Evolutionary conservation across 495 filamentous ascomycete species (phyloP).

Genomic region (Pyrenopolyporus hunteri): DNA sequence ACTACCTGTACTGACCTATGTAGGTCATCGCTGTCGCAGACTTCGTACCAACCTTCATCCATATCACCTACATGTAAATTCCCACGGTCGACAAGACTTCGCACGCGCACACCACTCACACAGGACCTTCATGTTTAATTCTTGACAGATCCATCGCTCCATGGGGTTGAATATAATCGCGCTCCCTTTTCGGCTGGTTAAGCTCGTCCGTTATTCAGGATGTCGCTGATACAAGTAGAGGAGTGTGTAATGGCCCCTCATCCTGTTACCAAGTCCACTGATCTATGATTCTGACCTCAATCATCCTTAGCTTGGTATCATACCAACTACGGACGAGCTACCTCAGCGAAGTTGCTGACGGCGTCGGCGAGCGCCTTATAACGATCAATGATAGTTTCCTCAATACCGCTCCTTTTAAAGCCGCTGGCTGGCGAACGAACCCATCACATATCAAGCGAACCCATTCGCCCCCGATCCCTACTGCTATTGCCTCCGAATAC

Average conservation of each 20-base stretch:
- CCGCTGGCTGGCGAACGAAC: constrained; percentile 87
- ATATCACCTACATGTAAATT: no score
- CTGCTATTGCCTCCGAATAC: constrained; percentile 87
- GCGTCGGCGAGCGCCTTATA: constrained; percentile 93
- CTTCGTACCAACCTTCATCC: no score
- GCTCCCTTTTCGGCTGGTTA: constrained; percentile 2
- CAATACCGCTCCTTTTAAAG: constrained; percentile 93
- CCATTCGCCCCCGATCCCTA: constrained; percentile 95
- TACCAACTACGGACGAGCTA: constrained; percentile 94
- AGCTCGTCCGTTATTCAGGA: constrained; percentile 44
- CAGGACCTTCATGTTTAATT: not conserved
- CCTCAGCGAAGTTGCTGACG: constrained; percentile 87
- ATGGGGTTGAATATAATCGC: constrained; percentile 23
- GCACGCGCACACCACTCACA: no score
- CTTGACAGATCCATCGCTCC: not conserved
- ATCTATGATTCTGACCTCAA: constrained; percentile 10
- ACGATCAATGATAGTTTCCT: constrained; percentile 88
- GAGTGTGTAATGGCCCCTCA: constrained; percentile 67
- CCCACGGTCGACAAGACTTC: no score
- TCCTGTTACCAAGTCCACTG: not conserved
- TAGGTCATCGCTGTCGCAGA: constrained; percentile 1
- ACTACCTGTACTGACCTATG: no score
- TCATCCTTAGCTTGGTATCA: constrained; percentile 73
- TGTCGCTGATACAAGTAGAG: constrained; percentile 97
- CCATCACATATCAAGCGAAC: constrained; percentile 82